These are phyloP conservation scores for Achaetomium macrosporum DNA, from an alignment of 2,329 filamentous ascomycete genomes.

Conservation along the genomic window DNA sequence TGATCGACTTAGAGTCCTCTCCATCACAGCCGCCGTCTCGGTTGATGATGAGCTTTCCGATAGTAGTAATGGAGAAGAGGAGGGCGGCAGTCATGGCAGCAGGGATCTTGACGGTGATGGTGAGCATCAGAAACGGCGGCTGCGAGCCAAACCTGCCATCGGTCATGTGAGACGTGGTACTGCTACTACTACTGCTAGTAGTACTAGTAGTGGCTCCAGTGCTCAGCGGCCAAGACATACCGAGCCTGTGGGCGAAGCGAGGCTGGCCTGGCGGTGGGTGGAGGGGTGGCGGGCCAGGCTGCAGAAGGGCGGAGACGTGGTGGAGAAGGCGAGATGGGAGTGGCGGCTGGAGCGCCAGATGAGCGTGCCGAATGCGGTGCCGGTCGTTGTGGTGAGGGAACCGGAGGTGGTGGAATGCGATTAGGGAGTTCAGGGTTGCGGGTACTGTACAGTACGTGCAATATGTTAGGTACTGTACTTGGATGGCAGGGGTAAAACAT, in stretches of 20 bases:
- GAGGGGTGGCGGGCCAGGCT: slow-evolving; percentile 35
- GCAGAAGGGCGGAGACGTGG: slow-evolving; percentile 28
- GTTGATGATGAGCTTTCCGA: slow-evolving; percentile 14
- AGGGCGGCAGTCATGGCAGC: too few species aligned
- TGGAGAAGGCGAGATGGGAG: slow-evolving; percentile 32
- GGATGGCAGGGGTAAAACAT: not conserved
- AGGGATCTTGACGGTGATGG: not conserved
- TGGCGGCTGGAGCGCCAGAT: slow-evolving; percentile 23
- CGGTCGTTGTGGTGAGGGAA: slow-evolving; percentile 4
- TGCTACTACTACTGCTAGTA: not conserved
- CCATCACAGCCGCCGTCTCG: slow-evolving; percentile 10
- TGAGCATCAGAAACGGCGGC: not conserved
- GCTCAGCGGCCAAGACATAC: slow-evolving; percentile 6
- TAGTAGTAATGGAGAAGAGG: not conserved
- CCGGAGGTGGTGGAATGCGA: not conserved
- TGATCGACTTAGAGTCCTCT: slow-evolving; percentile 15
- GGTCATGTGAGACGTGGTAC: not conserved
- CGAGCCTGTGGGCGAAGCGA: slow-evolving; percentile 25
- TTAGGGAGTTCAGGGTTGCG: too few species aligned
- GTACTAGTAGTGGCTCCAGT: not conserved
- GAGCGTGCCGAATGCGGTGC: not conserved
- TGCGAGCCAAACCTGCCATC: not conserved
- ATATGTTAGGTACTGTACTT: too few species aligned
- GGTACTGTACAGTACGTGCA: too few species aligned
- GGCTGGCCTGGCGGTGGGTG: slow-evolving; percentile 34